Evolutionary conservation across 495 filamentous ascomycete species (phyloP).

Genomic region (Xylaria flabelliformis): DNA sequence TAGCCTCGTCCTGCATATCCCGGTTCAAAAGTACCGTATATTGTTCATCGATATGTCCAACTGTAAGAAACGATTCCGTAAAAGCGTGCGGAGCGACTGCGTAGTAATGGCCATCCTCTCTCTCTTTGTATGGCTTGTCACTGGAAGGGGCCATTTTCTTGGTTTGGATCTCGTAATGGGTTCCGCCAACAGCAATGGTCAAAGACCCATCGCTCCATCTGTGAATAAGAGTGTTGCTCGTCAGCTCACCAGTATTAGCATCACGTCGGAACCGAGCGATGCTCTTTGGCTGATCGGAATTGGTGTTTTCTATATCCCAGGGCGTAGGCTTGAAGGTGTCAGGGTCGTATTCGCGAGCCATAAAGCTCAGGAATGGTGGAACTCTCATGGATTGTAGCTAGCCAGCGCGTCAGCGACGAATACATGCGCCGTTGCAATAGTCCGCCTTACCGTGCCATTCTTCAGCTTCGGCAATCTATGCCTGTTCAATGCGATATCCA

Average conservation of each 20-base stretch:
- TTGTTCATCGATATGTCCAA: conserved; percentile 80
- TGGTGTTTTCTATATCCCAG: conserved; percentile 54
- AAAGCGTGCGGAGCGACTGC: conserved; percentile 74
- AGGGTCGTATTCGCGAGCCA: conserved; percentile 74
- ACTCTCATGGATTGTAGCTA: conserved; percentile 82
- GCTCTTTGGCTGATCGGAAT: conserved; percentile 45
- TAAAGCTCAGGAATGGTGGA: conserved; percentile 78
- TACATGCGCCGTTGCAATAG: neutral
- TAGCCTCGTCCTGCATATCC: conserved; percentile 75
- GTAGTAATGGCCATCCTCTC: conserved; percentile 81
- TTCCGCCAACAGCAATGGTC: conserved; percentile 73
- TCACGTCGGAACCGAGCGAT: conserved; percentile 51
- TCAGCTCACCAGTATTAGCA: conserved; percentile 55
- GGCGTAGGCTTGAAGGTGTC: conserved; percentile 65
- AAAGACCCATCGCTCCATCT: conserved; percentile 86
- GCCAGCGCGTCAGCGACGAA: conserved; percentile 21
- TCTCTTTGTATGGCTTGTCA: conserved; percentile 64
- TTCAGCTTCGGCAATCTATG: conserved; percentile 74
- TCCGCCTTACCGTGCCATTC: conserved; percentile 63
- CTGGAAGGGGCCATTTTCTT: conserved; percentile 75
- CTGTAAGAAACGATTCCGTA: conserved; percentile 72
- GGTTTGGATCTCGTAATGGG: conserved; percentile 79
- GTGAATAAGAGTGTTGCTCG: conserved; percentile 79
- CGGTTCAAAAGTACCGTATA: conserved; percentile 74
- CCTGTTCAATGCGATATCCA: conserved; percentile 63